Conservation (phyloP, 306 rosid species). For the Fragaria nilgerrensis region DNA sequence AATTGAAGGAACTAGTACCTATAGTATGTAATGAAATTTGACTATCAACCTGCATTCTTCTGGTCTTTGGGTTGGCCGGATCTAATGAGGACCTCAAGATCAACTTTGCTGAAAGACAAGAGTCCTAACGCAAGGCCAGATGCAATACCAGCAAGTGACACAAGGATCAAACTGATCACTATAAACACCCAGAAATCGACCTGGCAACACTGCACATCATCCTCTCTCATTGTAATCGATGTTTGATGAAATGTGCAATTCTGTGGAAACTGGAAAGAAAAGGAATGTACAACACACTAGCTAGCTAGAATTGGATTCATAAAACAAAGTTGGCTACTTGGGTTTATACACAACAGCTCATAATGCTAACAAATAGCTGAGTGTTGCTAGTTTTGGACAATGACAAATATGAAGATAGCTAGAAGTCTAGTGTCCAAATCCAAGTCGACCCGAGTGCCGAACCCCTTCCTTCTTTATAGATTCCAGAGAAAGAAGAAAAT, state of each 20-base stretch:
- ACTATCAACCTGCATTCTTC: conserved; percentile 57
- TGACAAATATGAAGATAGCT: conserved; percentile 4
- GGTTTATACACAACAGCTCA: not conserved
- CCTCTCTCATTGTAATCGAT: not conserved
- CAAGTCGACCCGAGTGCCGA: conserved; percentile 15
- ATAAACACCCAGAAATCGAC: conserved; percentile 52
- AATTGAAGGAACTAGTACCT: not conserved
- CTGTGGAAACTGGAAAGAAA: conserved; percentile 1
- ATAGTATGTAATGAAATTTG: not conserved
- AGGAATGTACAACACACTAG: not conserved
- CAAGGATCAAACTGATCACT: conserved; percentile 35
- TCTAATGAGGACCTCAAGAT: conserved; percentile 73
- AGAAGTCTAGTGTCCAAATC: conserved; percentile 12
- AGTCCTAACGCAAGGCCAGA: conserved; percentile 80
- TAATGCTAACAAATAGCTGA: not conserved
- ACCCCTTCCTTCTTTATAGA: not conserved
- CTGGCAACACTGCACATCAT: conserved; percentile 46
- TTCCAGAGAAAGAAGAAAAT: not conserved
- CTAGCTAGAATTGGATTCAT: not conserved
- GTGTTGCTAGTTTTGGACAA: not conserved
- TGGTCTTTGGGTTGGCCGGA: conserved; percentile 56
- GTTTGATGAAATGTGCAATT: not conserved
- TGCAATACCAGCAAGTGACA: conserved; percentile 55
- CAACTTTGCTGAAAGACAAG: conserved; percentile 59
- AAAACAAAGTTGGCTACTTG: not conserved